Conservation (phyloP, 129 eudicot genomes). For the carrot (Daucus carota) region DNA sequence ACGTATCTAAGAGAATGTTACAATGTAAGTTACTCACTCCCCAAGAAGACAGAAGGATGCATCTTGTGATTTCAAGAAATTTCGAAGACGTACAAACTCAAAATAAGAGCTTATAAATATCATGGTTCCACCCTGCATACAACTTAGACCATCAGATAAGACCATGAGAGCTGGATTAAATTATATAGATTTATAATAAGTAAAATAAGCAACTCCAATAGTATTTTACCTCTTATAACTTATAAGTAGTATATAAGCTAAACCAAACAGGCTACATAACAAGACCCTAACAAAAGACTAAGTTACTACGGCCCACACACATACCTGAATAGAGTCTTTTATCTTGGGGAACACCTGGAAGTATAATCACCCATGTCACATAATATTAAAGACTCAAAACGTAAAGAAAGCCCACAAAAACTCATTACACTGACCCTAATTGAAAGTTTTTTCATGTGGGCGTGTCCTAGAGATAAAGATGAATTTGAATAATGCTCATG, state of each 20-base stretch:
- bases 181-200: not conserved
- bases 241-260: not conserved
- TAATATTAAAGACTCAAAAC: not conserved
- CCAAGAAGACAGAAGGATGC: constrained; percentile 81
- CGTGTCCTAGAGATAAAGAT: not conserved
- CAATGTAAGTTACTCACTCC: constrained; percentile 48
- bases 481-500: not conserved
- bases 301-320: not conserved
- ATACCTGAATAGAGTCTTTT: constrained; percentile 89
- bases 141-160: not conserved
- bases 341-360: constrained; percentile 84
- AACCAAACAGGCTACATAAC: not conserved
- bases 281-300: not conserved
- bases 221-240: not conserved
- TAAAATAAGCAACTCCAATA: not conserved
- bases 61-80: constrained; percentile 75
- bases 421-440: not conserved
- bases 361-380: constrained; percentile 3
- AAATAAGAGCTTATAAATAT: constrained; percentile 71
- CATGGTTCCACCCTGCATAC: constrained; percentile 82
- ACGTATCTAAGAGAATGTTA: not conserved
- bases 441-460: not conserved
- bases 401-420: not conserved
- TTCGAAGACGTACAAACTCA: constrained; percentile 77
- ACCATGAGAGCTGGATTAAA: not conserved